Conservation (phyloP, 345 rosid genomes). For the Camelina neglecta region DNA sequence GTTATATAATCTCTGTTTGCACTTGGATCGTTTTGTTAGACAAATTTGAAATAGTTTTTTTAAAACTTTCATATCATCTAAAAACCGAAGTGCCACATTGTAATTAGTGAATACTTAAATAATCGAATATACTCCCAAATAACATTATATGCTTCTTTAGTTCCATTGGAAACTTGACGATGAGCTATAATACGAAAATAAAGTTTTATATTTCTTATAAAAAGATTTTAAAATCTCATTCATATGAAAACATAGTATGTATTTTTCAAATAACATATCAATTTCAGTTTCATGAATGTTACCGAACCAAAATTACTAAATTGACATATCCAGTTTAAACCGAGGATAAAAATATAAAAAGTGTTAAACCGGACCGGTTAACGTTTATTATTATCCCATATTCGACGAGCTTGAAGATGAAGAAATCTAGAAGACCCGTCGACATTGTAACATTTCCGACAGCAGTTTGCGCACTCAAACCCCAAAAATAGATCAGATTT, state of each 20-base stretch:
- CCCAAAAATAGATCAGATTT: neutral
- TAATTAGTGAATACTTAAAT: too few relatives aligned
- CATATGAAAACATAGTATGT: neutral
- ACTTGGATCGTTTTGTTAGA: neutral
- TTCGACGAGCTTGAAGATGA: neutral
- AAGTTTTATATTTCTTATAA: neutral
- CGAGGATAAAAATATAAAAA: neutral
- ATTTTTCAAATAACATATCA: neutral
- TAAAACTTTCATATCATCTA: too few relatives aligned
- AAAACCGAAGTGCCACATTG: too few relatives aligned
- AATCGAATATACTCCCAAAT: neutral
- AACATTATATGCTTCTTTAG: neutral
- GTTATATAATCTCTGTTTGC: neutral
- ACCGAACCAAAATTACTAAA: neutral
- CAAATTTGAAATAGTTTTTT: neutral
- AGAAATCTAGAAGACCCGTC: neutral
- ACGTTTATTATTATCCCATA: neutral
- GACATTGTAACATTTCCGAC: constrained; percentile 23
- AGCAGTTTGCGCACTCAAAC: constrained; percentile 3
- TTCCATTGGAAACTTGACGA: neutral
- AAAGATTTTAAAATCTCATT: neutral
- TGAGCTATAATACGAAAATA: neutral
- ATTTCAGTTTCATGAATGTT: neutral
- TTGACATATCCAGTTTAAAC: constrained; percentile 5
- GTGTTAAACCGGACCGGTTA: constrained; percentile 6